Evolutionary conservation across 202 grass and related monocot species (phyloP).

Genomic region (Carex arenaria): DNA sequence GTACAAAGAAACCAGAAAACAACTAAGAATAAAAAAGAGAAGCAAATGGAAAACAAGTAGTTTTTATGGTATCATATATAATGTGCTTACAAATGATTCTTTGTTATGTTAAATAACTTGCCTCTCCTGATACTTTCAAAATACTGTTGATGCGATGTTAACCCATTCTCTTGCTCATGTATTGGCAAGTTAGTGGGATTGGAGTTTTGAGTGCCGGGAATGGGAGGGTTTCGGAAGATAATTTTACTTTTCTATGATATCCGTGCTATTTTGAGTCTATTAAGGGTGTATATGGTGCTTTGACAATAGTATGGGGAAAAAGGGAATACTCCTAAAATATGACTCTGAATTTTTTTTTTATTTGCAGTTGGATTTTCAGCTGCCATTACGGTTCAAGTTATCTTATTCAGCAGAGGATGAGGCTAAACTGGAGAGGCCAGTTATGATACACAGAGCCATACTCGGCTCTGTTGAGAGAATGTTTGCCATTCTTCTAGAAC

Average conservation of each 20-base stretch:
- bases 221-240: neutral
- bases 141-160: neutral
- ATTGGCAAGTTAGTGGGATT: neutral
- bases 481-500: slow-evolving; percentile 99
- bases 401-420: slow-evolving; percentile 94
- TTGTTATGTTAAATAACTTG: neutral
- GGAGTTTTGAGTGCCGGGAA: neutral
- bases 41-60: neutral
- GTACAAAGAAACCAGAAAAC: neutral
- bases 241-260: neutral
- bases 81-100: neutral
- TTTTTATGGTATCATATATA: neutral
- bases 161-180: neutral
- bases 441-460: slow-evolving; percentile 96
- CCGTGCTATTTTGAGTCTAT: neutral
- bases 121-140: neutral
- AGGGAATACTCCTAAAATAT: neutral
- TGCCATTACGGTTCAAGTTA: slow-evolving; percentile 88
- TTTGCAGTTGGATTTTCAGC: slow-evolving; percentile 88
- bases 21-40: neutral
- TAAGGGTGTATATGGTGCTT: neutral
- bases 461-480: slow-evolving; percentile 97
- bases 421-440: slow-evolving; percentile 87
- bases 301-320: neutral
- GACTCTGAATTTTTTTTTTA: slow-evolving; percentile 23